Evolutionary conservation across 768 basidiomycete genomes (phyloP), one percentile per base, ranked within the genome.

Genomic region (Psilocybe cubensis): DNA sequence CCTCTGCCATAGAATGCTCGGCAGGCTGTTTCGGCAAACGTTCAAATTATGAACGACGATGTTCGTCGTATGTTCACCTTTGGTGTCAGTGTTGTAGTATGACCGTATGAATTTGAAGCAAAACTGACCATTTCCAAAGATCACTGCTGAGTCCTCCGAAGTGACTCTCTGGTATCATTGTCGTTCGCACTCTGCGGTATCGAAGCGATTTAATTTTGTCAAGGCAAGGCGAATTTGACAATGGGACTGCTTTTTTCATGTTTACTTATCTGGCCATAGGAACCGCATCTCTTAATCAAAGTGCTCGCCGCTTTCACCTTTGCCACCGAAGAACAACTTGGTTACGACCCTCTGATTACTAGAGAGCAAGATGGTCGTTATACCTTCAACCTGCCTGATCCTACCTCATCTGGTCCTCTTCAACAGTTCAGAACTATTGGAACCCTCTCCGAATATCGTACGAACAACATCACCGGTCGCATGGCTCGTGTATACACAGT

Each of bases 401-500:
- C 28, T 2, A 18, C 5, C 3, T 4, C 5, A 2, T 9, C 18
- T 6, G 9, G 1, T 8, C 18, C 25, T 9, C 14, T 18, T 24
- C 3, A 6, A 7, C 45, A 38, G 17, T 58, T 40, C 33, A 51
- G 57, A 25, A 53, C 57, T 12, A 17, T 24, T 2, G 8, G 31
- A 10, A 9, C 51, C 1, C 17, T 58, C 2, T 33, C 50, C 8
- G 51, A 53, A 12, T 53, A 47, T 21, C 51, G 51, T 14, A 41
- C 51, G 25, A 49, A 53, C 23, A 58, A 46, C n/a, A 58, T 58
- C 20, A 47, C 57, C 40, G 57, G 57, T 10, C 57, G 46, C 21
- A 54, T 48, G 45, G 12, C 44, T 28, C 57, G 52, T 4, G 45
- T 58, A 21, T 58, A 51, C 42, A 3, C 18, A 8, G 52, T 53